Conservation (phyloP, 306 rosid genomes). For the Rosa rugosa region DNA sequence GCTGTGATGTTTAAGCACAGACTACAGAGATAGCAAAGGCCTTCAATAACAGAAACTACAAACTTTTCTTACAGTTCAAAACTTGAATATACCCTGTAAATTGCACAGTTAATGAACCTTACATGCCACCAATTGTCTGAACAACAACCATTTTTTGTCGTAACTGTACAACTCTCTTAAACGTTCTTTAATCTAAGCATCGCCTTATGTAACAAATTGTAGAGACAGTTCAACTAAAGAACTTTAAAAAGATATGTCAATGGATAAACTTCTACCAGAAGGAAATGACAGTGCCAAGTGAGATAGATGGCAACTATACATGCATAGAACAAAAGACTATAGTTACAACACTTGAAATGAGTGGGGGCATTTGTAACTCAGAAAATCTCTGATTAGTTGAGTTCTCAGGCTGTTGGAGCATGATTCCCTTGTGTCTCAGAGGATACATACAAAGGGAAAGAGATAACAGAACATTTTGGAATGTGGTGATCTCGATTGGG, state of each 20-base stretch:
- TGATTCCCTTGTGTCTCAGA: neutral
- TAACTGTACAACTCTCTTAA: neutral
- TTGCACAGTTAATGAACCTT: neutral
- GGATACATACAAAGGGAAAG: neutral
- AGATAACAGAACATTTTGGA: neutral
- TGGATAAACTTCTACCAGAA: slow-evolving; percentile 8
- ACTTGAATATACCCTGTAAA: neutral
- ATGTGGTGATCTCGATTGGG: neutral
- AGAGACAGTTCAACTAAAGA: neutral
- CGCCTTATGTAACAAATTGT: neutral
- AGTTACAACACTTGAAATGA: slow-evolving; percentile 16
- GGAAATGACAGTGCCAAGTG: slow-evolving; percentile 11
- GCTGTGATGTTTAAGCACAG: neutral
- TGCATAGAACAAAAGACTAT: slow-evolving; percentile 29
- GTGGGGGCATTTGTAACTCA: neutral
- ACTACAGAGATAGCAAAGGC: neutral
- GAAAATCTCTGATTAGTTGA: neutral
- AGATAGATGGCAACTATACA: slow-evolving; percentile 13
- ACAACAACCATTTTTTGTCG: neutral
- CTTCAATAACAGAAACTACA: neutral
- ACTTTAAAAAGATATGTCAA: neutral
- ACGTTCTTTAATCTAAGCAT: neutral
- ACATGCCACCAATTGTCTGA: slow-evolving; percentile 7
- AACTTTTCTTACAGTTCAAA: neutral
- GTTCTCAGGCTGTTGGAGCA: neutral